A percentile compares a stretch with the other conserved stretches of the same genome.
Conservation (phyloP, 2,329 filamentous ascomycete species). For the Paecilomyces niveus region DNA sequence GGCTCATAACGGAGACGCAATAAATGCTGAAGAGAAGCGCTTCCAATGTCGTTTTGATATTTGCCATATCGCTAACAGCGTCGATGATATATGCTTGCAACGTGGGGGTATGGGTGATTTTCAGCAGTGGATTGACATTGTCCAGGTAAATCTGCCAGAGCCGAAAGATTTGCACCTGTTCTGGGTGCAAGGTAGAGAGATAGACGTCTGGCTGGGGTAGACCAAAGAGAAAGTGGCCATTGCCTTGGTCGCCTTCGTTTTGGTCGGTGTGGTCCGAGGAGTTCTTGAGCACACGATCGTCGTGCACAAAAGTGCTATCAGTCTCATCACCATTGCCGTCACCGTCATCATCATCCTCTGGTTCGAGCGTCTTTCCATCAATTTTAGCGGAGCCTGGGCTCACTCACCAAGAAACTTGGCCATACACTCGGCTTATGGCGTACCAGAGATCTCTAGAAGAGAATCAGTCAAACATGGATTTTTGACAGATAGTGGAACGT, state of each 20-base stretch:
- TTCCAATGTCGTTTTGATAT: constrained; percentile 52
- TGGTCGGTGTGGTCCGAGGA: constrained; percentile 39
- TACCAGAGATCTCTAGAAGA: too few relatives aligned
- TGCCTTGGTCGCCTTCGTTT: constrained; percentile 16
- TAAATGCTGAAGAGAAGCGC: constrained; percentile 67
- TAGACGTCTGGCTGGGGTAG: constrained; percentile 33
- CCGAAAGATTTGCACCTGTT: constrained; percentile 47
- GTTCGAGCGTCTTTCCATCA: too few relatives aligned
- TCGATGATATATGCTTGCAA: constrained; percentile 59
- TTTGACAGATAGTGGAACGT: too few relatives aligned
- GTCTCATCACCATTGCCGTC: constrained; percentile 10
- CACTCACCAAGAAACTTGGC: too few relatives aligned
- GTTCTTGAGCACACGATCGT: constrained; percentile 31
- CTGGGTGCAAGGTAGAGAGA: constrained; percentile 51
- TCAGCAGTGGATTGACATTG: constrained; percentile 63
- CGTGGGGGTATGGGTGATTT: constrained; percentile 60
- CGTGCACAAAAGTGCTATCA: constrained; percentile 24
- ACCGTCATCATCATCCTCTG: constrained; percentile 7
- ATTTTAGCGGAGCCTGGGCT: too few relatives aligned
- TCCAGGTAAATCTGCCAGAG: constrained; percentile 63
- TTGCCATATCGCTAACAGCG: constrained; percentile 49
- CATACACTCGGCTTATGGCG: too few relatives aligned
- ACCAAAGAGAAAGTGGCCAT: constrained; percentile 50
- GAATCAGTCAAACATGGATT: too few relatives aligned
- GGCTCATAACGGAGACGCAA: constrained; percentile 50